Base-by-base conservation (phyloP, 2,329 filamentous ascomycete species). In the Aspergillus sp. region DNA sequence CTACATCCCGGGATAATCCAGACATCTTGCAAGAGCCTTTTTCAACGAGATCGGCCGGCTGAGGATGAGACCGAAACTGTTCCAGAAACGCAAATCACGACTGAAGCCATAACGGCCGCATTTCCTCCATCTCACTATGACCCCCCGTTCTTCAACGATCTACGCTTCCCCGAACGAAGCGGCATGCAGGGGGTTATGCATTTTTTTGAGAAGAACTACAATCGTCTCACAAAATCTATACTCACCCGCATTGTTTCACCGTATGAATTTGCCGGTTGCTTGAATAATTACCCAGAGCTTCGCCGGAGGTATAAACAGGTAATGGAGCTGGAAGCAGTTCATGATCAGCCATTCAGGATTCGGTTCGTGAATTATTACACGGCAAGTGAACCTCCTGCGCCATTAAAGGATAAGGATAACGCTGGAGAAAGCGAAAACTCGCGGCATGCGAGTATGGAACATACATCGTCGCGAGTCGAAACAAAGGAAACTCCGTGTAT, bases 321-420 rank as follows among this genome's bases (percentile, higher is more conserved):
- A 22, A 79, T 87, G 46, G 79, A 77, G 1, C 71, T 95, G 7
- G 89, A 95, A 62, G 83, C 87, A 60, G 72, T 83, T 4, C 81
- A 85, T 53, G 58, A 78, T 1, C 66, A 62, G 55, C 39, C 66
- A 45, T 48, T 56, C 60, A 50, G 62, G 47, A 54, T 93, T 9
- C 79, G 89, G 13, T 95, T 95, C 59, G 76, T 88, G 49, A 95
- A 95, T 62, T 95, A 95, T 64, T 95, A 91, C 63, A 95, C 90
- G 1, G 79, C 86, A n/a, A 90, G 86, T 55, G 17, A 39, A 2
- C 4, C 7, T 39, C 37, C 37, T 39, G 37, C 32, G 42, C 17
- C 52, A 6, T 49, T 38, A 13, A 59, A 62, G 53, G 69, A 73
- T 50, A 63, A 62, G 9, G 10, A 30, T 19, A n/a, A 39, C 37